Base-by-base conservation (phyloP, 176 grass and related monocot species). In the Juncus inflexus region DNA sequence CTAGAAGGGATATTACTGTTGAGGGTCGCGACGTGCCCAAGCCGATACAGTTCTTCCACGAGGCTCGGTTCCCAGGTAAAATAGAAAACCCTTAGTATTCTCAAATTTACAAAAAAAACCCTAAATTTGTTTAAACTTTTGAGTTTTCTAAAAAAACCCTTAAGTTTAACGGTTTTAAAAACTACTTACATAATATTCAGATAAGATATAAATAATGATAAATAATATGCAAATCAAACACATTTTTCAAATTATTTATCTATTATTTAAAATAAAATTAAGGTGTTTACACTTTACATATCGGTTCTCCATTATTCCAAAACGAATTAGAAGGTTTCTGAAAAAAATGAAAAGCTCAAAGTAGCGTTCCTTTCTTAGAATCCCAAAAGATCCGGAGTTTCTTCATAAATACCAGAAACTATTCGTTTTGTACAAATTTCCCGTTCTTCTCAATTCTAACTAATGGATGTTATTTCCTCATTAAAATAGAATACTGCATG, bases 11-110 rank as follows among this genome's bases (percentile, higher is more conserved):
- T 41, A 99, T 99, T 16, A 90, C 83, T 0, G 73, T 88, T 1
- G 94, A 99, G 16, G 94, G 94, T 12, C 56, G 52, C 9, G 94
- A 92, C 49, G 78, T 99, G 50, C 94, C 94, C 37, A 92, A 92
- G 64, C 94, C 94, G 0, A 59, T 99, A 60, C 66, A 88, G 36
- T 92, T 74, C 65, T 99, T 99, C 69, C 83, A 99, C 15, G 94
- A 99, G 77, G 89, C 85, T 57, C 89, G 73, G 51, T 92, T 99
- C 56, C 94, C 94, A 68, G 89, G 94, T 92, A 63, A 3, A 59
- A 3, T 1, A 28, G 19, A 15, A 53, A 28, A 12, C 5, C 5
- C 58, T 13, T 62, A 3, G 1, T 67, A 4, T 8, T 56, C 10
- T 28, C 0, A 28, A 28, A 28, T 28, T 28, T 28, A 28, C 19